Percentiles rank a stretch among this genome's conserved stretches.
Conservation (phyloP, 805 yeast species). For the Teunomyces cretensis region DNA sequence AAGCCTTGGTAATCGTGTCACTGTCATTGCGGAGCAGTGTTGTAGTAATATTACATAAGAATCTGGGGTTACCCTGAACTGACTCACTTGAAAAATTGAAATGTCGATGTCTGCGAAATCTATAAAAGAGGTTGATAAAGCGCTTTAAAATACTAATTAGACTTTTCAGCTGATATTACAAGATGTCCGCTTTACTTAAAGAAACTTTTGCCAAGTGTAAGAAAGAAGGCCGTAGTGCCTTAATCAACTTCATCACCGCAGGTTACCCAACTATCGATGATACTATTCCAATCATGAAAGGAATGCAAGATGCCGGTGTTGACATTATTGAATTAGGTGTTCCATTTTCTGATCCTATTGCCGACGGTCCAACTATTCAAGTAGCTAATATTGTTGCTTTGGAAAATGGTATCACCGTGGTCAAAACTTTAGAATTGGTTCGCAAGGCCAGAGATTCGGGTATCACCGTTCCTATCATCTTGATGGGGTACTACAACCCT, state of each 20-base stretch:
- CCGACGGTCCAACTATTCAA: constrained; percentile 98
- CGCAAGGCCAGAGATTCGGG: constrained; percentile 76
- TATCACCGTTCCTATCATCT: constrained; percentile 80
- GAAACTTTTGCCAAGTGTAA: constrained; percentile 63
- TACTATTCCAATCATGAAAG: constrained; percentile 81
- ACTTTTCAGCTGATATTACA: neutral
- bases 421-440: constrained; percentile 68
- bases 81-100: constrained; percentile 19
- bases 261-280: constrained; percentile 89
- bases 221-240: constrained; percentile 73
- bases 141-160: neutral
- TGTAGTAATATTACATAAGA: neutral
- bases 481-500: constrained; percentile 99
- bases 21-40: neutral
- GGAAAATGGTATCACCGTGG: constrained; percentile 75
- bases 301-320: constrained; percentile 93
- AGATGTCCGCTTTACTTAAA: constrained; percentile 54
- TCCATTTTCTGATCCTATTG: constrained; percentile 98
- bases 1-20: neutral
- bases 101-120: neutral
- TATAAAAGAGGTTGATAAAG: neutral
- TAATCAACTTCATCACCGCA: constrained; percentile 91
- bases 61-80: constrained; percentile 28
- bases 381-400: constrained; percentile 81
- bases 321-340: constrained; percentile 93